Evolutionary conservation across 1,139 yeast genomes (phyloP), one percentile per base, ranked within the genome.

Genomic region (Zygotorulaspora mrakii): DNA sequence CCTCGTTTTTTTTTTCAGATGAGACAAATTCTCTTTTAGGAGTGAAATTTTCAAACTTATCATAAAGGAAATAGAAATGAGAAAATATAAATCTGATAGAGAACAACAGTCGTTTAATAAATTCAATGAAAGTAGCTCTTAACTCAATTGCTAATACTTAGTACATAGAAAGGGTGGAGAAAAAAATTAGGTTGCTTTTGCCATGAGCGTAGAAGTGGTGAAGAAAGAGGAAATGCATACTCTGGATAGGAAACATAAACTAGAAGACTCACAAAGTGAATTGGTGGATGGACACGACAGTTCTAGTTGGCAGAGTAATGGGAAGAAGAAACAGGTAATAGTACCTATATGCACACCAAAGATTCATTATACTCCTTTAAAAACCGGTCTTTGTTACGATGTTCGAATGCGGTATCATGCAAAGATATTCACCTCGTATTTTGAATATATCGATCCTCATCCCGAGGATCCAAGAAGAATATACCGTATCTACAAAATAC

Each of bases 401-500:
- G 96, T 89, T 14, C 74, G 97, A 46, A 91, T 94, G 98, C 73
- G 98, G 47, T 91, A 89, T 63, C 99, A 94, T 60, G 95, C 96
- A 29, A 87, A 88, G 60, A 82, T 91, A 42, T 89, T 85, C 64
- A 86, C 96, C 2, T 83, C 94, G 4, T 87, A 91, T 50, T 85
- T 79, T 54, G 96, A 89, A 61, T 91, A 91, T 63, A 87, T 89
- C 37, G 98, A 94, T 59, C 98, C 98, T 2, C 99, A 94, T 61
- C 99, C 99, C 3, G 99, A 94, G 62, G 98, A 94, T 59, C 99
- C 99, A 9, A 76, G 98, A 47, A 78, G 99, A 52, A 91, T 91
- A 33, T 91, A 89, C 64, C 75, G 97, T 43, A 86, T 94, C 34
- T 94, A 91, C 67, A 87, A 91, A 64, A 83, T 85, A 33, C 71